Percentiles rank a stretch among this genome's conserved stretches.
Conservation (phyloP, 768 basidiomycete genomes). For the Cystobasidiopsis lactophilus region DNA sequence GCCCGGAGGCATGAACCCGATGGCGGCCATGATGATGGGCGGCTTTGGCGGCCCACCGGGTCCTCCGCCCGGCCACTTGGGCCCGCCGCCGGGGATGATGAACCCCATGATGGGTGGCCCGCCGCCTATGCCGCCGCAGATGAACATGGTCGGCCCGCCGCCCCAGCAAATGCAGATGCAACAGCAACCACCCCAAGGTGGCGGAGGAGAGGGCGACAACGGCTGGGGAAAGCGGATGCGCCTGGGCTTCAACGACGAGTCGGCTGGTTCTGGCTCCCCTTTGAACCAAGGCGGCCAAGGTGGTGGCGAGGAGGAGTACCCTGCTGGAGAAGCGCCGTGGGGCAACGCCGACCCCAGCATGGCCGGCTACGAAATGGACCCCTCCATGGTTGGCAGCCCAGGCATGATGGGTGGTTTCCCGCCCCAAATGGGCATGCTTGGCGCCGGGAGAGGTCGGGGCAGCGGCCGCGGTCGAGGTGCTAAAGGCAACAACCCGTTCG, state of each 20-base stretch:
- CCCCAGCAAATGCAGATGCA: neutral
- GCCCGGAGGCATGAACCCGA: slow-evolving; percentile 22
- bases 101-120: slow-evolving; percentile 32
- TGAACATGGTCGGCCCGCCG: neutral
- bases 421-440: too few species aligned
- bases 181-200: too few species aligned
- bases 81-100: slow-evolving; percentile 47
- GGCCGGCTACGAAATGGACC: too few species aligned
- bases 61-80: slow-evolving; percentile 28
- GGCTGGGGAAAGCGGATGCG: neutral
- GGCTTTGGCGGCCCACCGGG: slow-evolving; percentile 26
- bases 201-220: neutral
- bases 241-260: neutral
- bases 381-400: neutral
- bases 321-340: too few species aligned
- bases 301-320: too few species aligned
- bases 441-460: neutral
- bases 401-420: neutral
- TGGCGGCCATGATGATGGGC: slow-evolving; percentile 15
- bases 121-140: neutral
- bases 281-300: neutral
- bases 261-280: neutral
- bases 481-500: neutral
- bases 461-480: neutral
- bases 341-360: too few species aligned